Evolutionary conservation across 2,329 filamentous ascomycete genomes (phyloP).

Genomic region (Teratosphaeria gauchensis): DNA sequence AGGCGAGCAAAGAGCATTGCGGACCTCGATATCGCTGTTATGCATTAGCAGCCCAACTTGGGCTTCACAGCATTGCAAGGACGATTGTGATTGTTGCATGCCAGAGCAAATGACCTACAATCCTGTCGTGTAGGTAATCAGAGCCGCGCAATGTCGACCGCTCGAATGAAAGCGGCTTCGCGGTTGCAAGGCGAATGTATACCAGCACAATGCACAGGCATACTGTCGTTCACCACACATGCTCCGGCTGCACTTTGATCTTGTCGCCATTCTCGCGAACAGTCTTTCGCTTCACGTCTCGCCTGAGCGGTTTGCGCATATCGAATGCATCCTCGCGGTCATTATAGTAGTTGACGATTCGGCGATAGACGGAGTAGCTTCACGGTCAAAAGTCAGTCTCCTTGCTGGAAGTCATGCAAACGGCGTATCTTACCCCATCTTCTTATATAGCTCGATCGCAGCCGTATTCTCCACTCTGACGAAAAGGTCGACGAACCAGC

Average conservation of each 20-base stretch:
- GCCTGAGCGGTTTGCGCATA: constrained; percentile 84
- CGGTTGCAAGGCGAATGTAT: background rate
- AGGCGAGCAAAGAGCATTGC: no score
- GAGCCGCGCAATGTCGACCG: no score
- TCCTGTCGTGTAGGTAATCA: no score
- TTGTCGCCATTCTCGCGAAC: constrained; percentile 72
- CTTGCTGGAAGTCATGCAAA: background rate
- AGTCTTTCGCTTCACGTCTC: constrained; percentile 67
- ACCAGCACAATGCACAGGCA: background rate
- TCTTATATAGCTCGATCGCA: constrained; percentile 80
- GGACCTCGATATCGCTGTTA: no score
- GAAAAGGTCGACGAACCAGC: constrained; percentile 94
- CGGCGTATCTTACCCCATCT: constrained; percentile 56
- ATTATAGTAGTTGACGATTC: constrained; percentile 86
- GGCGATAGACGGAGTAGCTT: constrained; percentile 71
- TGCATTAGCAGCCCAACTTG: no score
- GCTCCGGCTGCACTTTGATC: constrained; percentile 66
- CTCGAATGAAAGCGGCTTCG: no score
- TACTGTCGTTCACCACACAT: constrained; percentile 60
- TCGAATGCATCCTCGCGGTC: constrained; percentile 95
- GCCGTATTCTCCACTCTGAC: constrained; percentile 80
- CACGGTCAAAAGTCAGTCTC: background rate
- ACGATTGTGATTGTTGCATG: no score
- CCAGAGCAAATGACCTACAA: no score
- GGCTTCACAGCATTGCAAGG: no score